phyloP scores from a whole-genome alignment of 2,329 filamentous ascomycete genomes.

The Xenoacremonium recifei region DNA sequence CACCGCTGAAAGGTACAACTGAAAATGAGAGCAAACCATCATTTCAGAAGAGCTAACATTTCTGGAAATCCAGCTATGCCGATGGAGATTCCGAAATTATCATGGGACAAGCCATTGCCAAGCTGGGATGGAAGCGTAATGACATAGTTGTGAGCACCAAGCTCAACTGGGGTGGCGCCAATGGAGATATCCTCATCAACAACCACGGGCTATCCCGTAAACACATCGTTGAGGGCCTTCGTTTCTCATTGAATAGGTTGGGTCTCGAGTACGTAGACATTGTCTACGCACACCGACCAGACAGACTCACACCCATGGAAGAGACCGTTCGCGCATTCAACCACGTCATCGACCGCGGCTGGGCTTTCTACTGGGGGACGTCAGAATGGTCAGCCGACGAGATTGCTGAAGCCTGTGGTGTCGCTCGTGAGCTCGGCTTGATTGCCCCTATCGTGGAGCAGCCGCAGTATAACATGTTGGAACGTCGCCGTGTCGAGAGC shows the following conservation, averaged over 20 bases:
- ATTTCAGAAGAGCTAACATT: background rate
- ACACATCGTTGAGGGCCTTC: conserved; percentile 58
- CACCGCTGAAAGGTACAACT: conserved; percentile 46
- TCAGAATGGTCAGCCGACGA: conserved; percentile 70
- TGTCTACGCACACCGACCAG: conserved; percentile 68
- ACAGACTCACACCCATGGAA: conserved; percentile 67
- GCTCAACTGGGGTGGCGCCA: conserved; percentile 52
- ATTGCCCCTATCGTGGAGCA: conserved; percentile 66
- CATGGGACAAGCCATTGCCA: conserved; percentile 61
- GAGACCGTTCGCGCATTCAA: conserved; percentile 71
- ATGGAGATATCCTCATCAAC: conserved; percentile 62
- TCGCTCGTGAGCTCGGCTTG: conserved; percentile 56
- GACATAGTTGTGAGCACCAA: conserved; percentile 60
- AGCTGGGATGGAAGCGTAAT: conserved; percentile 59
- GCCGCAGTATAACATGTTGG: conserved; percentile 65
- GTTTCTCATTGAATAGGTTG: conserved; percentile 55
- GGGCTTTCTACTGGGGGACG: conserved; percentile 64
- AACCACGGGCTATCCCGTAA: conserved; percentile 66
- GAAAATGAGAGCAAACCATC: background rate
- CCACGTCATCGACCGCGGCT: conserved; percentile 64
- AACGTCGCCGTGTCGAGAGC: conserved; percentile 60
- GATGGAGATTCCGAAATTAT: conserved; percentile 63
- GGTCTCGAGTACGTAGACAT: conserved; percentile 64
- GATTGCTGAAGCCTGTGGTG: conserved; percentile 55
- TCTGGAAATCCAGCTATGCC: conserved; percentile 48